Evolutionary conservation across 768 basidiomycete genomes (phyloP), one percentile per base, ranked within the genome.

Genomic region (Agaricus blazei): DNA sequence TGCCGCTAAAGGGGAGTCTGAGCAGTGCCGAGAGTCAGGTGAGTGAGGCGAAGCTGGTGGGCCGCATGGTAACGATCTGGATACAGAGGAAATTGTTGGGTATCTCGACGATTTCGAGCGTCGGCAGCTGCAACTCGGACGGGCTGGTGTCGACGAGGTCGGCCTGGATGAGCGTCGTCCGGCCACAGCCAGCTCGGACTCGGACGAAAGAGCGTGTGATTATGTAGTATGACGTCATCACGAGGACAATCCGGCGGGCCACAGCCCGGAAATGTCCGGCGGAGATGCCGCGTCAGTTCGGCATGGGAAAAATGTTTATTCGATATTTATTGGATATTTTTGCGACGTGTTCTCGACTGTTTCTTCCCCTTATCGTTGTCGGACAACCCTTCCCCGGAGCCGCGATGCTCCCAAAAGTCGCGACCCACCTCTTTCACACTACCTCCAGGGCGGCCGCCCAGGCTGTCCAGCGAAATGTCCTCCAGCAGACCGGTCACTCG

Each of bases 361-460:
- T 9, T 9, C 46, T 14, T 28, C 42, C 31, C 24, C 12, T 27
- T 29, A n/a, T 4, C 51, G 36, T 23, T 31, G 27, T 24, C 43
- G 14, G 23, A 14, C 8, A 40, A 23, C 8, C 51, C 11, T 45
- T 34, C 12, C 52, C 47, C 48, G 54, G 54, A 48, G 9, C 19
- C 26, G 51, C 61, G 23, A 93, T 93, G 90, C 73, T 93, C 65
- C 90, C 90, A 49, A 90, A 90, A 70, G 85, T 88, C 72, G 85
- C 88, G 29, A 86, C 84, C n/a, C 83, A 86, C 49, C 75, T 93
- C 51, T 71, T 93, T 34, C 82, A 90, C 58, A 84, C 85, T 60
- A 88, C 87, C 0, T 79, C 85, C 12, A 85, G 90, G 64, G 88
- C 86, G 14, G 90, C 84, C 46, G 82, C 86, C 0, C 81, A 85